phyloP scores from a whole-genome alignment of 116 monocot species.

The Papilionanthe hybrid region DNA sequence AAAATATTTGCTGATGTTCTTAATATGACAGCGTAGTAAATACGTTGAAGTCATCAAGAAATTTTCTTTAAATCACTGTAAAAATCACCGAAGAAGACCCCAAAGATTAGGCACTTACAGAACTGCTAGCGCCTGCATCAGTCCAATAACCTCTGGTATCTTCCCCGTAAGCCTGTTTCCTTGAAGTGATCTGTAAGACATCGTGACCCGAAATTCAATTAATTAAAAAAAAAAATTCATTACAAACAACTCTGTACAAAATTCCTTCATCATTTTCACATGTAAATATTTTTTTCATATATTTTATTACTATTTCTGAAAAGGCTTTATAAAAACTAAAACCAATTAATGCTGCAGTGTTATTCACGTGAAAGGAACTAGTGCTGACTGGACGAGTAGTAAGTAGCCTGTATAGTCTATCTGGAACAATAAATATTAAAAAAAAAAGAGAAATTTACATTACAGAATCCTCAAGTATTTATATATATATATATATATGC shows the following conservation, averaged over 20 bases:
- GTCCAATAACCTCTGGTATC: conserved; percentile 96
- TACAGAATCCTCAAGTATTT: too few relatives aligned
- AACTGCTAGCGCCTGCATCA: conserved; percentile 97
- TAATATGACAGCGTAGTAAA: neutral
- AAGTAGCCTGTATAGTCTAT: neutral
- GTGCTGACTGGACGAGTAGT: neutral
- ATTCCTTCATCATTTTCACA: neutral
- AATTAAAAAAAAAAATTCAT: neutral
- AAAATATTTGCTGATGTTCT: neutral
- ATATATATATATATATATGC: too few relatives aligned
- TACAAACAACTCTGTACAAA: neutral
- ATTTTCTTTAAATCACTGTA: neutral
- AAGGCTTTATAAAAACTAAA: neutral
- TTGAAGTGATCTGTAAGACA: conserved; percentile 71
- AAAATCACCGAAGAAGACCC: neutral
- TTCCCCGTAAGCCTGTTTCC: conserved; percentile 87
- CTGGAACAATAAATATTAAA: neutral
- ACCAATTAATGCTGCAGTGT: conserved; percentile 7
- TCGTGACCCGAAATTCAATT: neutral
- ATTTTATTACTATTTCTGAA: neutral
- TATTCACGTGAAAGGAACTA: conserved; percentile 7
- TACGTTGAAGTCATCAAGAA: neutral
- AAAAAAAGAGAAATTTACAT: neutral
- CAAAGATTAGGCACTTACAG: conserved; percentile 35
- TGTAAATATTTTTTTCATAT: neutral